Conservation (phyloP, 331 rosid species). For the Arachis monticola region DNA sequence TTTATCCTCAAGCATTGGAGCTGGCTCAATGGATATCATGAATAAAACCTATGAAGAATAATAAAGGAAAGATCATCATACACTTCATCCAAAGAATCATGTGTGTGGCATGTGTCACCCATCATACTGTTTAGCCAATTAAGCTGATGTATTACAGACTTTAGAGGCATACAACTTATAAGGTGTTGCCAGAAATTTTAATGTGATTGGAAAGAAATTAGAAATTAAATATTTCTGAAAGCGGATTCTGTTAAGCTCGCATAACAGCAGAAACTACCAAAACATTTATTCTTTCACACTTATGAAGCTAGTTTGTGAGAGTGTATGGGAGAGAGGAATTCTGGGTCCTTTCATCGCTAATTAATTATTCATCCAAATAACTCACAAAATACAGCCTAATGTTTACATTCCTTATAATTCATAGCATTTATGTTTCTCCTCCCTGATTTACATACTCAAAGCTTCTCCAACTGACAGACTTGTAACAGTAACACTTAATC, state of each 20-base stretch:
- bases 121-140: neutral
- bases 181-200: neutral
- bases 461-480: conserved; percentile 17
- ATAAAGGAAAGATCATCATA: conserved; percentile 31
- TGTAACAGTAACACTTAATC: conserved; percentile 4
- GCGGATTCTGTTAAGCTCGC: neutral
- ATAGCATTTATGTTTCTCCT: conserved; percentile 4
- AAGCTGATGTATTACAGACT: neutral
- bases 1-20: conserved; percentile 99
- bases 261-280: neutral
- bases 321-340: conserved; percentile 6
- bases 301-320: neutral
- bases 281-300: neutral
- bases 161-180: neutral
- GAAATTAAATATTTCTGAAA: neutral
- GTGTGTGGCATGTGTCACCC: too few species aligned
- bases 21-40: conserved; percentile 99
- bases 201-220: neutral
- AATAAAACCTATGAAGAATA: conserved; percentile 75
- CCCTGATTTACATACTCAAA: conserved; percentile 23
- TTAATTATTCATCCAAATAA: conserved; percentile 15
- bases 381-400: conserved; percentile 21
- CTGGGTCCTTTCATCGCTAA: conserved; percentile 6
- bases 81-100: neutral
- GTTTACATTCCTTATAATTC: conserved; percentile 17